Base-by-base conservation (phyloP, 192 early-diverging fungal genomes). In the Coemansia sp. region DNA sequence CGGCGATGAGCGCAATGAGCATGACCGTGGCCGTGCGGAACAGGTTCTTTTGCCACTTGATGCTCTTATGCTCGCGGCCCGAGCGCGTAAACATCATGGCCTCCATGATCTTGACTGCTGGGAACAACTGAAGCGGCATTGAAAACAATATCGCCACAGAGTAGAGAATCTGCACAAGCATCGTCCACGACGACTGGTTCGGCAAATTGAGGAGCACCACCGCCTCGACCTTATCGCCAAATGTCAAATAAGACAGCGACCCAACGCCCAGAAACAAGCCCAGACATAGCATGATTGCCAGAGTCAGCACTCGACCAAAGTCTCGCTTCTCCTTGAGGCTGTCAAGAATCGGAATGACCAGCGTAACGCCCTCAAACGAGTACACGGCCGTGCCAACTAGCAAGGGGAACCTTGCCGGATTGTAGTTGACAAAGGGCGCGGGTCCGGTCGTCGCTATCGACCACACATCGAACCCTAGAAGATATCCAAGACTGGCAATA, bases 381-480 rank as follows among this genome's bases (percentile, higher is more conserved):
- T 90, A 95, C 48, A 97, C 93, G 59, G 96, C 96, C 18, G 96
- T 99, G 36, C 96, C 96, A 42, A 99, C 90, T 60, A 97, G 95
- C 48, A 96, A 68, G 14, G 93, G 87, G 64, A 96, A 96, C 18
- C 87, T 85, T 26, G 86, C 80, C 20, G 83, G 67, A 75, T 98
- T 98, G 76, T 95, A 88, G 58, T 90, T 69, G 23, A 92, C 94
- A 33, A 82, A 57, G 20, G 85, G 88, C 33, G 87, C 74, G 7
- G 95, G 74, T 2, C 84, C 84, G 36, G 79, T 83, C 3, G 59
- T 36, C 3, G 73, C 14, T 16, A 82, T 82, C 8, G 71, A 63
- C 73, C 71, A 73, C 58, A 93, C 60, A 67, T 96, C 93, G 65
- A 88, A 91, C 53, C 90, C 91, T 60, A 96, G 90, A 62, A 98